A percentile compares a stretch with the other conserved stretches of the same genome.
Conservation (phyloP, 2,329 filamentous ascomycete species). For the Fusarium dlaminii region DNA sequence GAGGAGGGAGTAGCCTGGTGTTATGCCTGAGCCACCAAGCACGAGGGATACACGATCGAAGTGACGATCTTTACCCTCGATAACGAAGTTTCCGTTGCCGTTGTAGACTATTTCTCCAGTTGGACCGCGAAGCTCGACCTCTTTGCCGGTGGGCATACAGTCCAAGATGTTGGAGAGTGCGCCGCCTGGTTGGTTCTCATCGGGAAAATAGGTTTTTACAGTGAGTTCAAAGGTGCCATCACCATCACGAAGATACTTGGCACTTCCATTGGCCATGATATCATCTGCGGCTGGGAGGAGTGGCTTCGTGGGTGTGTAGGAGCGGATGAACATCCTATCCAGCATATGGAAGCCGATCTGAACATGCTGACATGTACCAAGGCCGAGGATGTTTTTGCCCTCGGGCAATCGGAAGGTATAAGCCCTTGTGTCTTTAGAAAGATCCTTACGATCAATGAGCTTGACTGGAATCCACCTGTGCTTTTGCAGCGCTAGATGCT, state of each 20-base stretch:
- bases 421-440: neutral
- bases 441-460: neutral
- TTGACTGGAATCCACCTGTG: neutral
- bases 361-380: neutral
- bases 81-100: slow-evolving; percentile 56
- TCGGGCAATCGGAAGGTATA: neutral
- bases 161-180: neutral
- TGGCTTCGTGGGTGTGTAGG: neutral
- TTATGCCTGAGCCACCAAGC: slow-evolving; percentile 61
- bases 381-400: neutral
- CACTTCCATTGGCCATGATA: neutral
- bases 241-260: neutral
- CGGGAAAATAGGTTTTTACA: neutral
- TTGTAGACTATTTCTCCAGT: slow-evolving; percentile 61
- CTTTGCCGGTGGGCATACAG: neutral
- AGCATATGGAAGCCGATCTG: neutral
- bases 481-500: neutral
- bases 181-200: neutral
- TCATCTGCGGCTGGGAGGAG: neutral
- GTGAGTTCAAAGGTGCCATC: neutral
- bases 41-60: slow-evolving; percentile 59
- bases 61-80: slow-evolving; percentile 51
- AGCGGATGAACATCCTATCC: neutral
- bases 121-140: slow-evolving; percentile 58
- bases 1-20: slow-evolving; percentile 61